Conservation (phyloP, 2,329 filamentous ascomycete species). For the Amphichorda felina region DNA sequence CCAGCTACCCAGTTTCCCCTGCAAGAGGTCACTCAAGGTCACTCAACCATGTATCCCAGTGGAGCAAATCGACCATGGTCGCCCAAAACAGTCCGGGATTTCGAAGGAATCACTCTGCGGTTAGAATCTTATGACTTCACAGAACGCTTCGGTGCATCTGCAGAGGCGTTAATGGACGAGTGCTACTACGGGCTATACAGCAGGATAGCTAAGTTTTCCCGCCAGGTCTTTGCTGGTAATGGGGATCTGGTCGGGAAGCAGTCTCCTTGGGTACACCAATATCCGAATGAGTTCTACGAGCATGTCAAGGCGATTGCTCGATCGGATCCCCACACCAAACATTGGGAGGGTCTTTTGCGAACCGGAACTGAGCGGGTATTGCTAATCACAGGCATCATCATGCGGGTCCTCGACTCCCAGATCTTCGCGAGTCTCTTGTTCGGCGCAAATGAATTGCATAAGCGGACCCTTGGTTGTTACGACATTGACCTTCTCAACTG, state of each 20-base stretch:
- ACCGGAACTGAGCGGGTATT: conserved; percentile 9
- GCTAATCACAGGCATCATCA: conserved; percentile 16
- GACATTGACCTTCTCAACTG: conserved; percentile 9
- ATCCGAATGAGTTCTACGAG: conserved; percentile 11
- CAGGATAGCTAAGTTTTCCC: background rate
- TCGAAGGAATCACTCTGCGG: too few relatives aligned
- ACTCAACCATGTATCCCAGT: too few relatives aligned
- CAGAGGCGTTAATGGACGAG: too few relatives aligned
- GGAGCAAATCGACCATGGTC: too few relatives aligned
- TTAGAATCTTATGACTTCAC: too few relatives aligned
- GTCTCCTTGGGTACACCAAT: conserved; percentile 12
- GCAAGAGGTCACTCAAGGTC: too few relatives aligned
- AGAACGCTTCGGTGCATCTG: too few relatives aligned
- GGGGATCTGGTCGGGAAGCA: background rate
- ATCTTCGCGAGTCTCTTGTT: conserved; percentile 18
- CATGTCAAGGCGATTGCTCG: conserved; percentile 14
- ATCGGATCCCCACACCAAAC: conserved; percentile 10
- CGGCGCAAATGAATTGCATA: conserved; percentile 14
- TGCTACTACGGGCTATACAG: too few relatives aligned
- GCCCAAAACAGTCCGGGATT: too few relatives aligned
- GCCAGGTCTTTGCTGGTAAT: background rate
- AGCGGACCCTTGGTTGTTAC: conserved; percentile 8
- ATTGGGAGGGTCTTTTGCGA: conserved; percentile 16
- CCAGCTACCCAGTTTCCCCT: too few relatives aligned
- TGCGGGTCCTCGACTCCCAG: conserved; percentile 12